These are phyloP conservation scores for Stachybotrys chlorohalonatus DNA, from an alignment of 2,329 filamentous ascomycete genomes.

Conservation along the genomic window DNA sequence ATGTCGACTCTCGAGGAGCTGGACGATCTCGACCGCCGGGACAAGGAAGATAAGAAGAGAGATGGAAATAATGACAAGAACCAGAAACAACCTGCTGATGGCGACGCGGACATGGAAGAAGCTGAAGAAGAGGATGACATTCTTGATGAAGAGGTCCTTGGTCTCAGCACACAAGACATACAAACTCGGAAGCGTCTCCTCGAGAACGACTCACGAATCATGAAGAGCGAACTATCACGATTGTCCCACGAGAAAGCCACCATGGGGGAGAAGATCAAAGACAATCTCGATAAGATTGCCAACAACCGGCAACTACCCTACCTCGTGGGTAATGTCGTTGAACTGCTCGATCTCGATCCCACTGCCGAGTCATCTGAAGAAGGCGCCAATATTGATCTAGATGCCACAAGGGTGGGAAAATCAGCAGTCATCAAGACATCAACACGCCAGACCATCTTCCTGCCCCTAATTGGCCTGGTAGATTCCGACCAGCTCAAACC, in stretches of 20 bases:
- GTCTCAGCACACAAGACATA: slow-evolving; percentile 90
- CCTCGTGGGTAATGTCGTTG: slow-evolving; percentile 95
- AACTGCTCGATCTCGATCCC: slow-evolving; percentile 92
- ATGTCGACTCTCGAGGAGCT: slow-evolving; percentile 93
- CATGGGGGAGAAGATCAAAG: slow-evolving; percentile 99
- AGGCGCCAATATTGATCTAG: slow-evolving; percentile 95
- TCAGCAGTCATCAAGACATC: slow-evolving; percentile 99
- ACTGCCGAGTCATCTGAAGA: slow-evolving; percentile 94
- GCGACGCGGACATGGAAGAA: slow-evolving; percentile 88
- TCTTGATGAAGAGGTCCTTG: slow-evolving; percentile 87
- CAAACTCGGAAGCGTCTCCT: slow-evolving; percentile 81
- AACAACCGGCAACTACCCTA: slow-evolving; percentile 98
- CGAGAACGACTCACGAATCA: slow-evolving; percentile 96
- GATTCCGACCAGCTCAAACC: slow-evolving; percentile 94
- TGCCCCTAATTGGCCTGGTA: slow-evolving; percentile 92
- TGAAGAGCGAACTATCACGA: slow-evolving; percentile 94
- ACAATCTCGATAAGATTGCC: slow-evolving; percentile 97
- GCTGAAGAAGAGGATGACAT: slow-evolving; percentile 69
- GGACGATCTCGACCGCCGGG: slow-evolving; percentile 76
- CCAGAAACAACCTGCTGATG: slow-evolving; percentile 45
- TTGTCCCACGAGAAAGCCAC: slow-evolving; percentile 90
- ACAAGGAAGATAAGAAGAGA: slow-evolving; percentile 58
- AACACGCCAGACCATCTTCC: slow-evolving; percentile 95
- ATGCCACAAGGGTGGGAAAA: slow-evolving; percentile 93
- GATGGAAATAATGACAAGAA: slow-evolving; percentile 22